phyloP scores from a whole-genome alignment of 1,139 yeast species.

The Hemisphaericaspora xylofermentans region DNA sequence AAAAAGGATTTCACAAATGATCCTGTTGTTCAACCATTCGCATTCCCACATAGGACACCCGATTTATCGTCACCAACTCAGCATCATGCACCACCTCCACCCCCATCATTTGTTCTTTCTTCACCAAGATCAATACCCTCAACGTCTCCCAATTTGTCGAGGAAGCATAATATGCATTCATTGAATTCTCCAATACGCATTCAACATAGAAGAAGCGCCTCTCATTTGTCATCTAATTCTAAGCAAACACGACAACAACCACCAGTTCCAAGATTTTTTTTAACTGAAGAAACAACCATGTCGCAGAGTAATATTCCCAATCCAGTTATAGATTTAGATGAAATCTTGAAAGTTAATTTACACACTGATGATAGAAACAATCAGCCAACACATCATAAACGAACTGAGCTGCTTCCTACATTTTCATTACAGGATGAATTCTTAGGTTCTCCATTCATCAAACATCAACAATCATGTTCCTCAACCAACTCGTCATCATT shows the following conservation, averaged over 20 bases:
- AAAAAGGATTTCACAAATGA: conserved; percentile 34
- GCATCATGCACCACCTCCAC: conserved; percentile 1
- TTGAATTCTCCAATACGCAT: conserved; percentile 40
- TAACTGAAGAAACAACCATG: conserved; percentile 34
- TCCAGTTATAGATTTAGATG: conserved; percentile 63
- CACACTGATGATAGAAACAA: conserved; percentile 25
- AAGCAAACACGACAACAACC: conserved; percentile 18
- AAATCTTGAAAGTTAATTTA: conserved; percentile 46
- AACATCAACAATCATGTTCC: conserved; percentile 6
- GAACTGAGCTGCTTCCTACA: conserved; percentile 52
- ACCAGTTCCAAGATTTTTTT: conserved; percentile 22
- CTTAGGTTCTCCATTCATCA: conserved; percentile 35
- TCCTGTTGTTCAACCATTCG: conserved; percentile 21
- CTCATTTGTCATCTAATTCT: not conserved
- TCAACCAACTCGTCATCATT: conserved; percentile 15
- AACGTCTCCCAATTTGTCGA: conserved; percentile 5
- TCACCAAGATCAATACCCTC: conserved; percentile 10
- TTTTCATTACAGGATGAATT: conserved; percentile 30
- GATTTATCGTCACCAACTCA: conserved; percentile 10
- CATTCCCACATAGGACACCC: conserved; percentile 30
- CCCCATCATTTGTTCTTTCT: conserved; percentile 4
- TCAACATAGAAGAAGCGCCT: conserved; percentile 9
- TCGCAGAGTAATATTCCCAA: conserved; percentile 50
- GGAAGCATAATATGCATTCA: conserved; percentile 8
- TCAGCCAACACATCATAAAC: conserved; percentile 28